Evolutionary conservation across 345 rosid genomes (phyloP), one percentile per base, ranked within the genome.

Genomic region (Tarenaya hassleriana): DNA sequence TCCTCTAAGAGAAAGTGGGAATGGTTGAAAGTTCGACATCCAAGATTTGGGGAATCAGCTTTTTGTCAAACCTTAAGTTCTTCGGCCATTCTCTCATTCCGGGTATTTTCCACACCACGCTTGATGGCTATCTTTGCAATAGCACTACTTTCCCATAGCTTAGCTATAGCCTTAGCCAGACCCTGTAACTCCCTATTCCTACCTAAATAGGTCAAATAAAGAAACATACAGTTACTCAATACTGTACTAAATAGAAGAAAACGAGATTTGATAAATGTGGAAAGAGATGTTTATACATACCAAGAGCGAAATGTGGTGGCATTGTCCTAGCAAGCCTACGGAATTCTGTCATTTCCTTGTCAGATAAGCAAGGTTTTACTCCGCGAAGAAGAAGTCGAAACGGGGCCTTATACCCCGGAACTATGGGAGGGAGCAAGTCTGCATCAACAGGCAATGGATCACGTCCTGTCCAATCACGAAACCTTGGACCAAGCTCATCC

Each of bases 381-480:
- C 94, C 82, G 50, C 73, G 69, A 13, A 91, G 89, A 61, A 84
- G 85, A 72, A 77, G 69, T 61, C 98, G 72, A 45, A 84, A 75
- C 40, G 98, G 96, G 37, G 82, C 50, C 66, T 68, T 73, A 62
- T 78, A 91, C 34, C 74, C 85, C 41, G 84, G 73, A 68, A 82
- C 81, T 16, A 75, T 54, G 4, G 91, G 58, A 69, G 95, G 84
- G 70, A 91, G 95, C 73, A 78, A 56, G 64, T 91, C 98, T 14
- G 92, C 96, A 69, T 91, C 96, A 32, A 91, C 89, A 19, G 98
- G 98, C 51, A 84, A 53, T n/a, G 98, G 96, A 52, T 77, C 89
- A 55, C 78, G 63, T 56, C 98, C 98, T 8, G 78, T 70, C 98
- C 98, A 91, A 67, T 91, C 96, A 58, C 56, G 72, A 70, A 76